Evolutionary conservation across 176 grass and related monocot genomes (phyloP).

Genomic region (Avena eriantha): DNA sequence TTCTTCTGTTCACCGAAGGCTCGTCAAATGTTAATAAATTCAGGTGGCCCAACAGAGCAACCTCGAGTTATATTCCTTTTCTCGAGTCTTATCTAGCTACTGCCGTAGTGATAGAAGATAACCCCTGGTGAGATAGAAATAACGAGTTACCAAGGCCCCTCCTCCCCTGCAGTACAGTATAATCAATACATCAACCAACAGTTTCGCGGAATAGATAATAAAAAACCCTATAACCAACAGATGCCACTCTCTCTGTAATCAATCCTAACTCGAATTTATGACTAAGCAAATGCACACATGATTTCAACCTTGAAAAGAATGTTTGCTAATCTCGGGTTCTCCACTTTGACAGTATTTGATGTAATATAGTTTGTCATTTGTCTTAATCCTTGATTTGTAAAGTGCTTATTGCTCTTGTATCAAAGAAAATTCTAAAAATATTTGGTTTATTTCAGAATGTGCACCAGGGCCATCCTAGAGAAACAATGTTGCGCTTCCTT

Average conservation of each 20-base stretch:
- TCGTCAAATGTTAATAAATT: background rate
- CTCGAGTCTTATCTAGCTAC: background rate
- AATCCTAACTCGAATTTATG: background rate
- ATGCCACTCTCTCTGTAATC: background rate
- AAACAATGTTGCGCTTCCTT: conserved; percentile 86
- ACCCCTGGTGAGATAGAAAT: background rate
- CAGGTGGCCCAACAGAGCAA: background rate
- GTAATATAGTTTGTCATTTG: conserved; percentile 34
- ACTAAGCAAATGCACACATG: background rate
- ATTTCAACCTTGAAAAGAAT: background rate
- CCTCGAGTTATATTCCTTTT: background rate
- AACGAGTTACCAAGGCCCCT: background rate
- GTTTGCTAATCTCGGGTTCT: conserved; percentile 16
- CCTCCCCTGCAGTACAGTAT: background rate
- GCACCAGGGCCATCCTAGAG: conserved; percentile 80
- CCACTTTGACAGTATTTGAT: background rate
- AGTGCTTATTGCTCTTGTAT: background rate
- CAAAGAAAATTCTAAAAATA: background rate
- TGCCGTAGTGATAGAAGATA: background rate
- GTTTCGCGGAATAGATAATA: background rate
- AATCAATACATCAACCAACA: conserved; percentile 5
- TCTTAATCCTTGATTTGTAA: conserved; percentile 14
- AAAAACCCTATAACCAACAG: background rate
- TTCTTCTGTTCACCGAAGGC: conserved; percentile 12
- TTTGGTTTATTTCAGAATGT: conserved; percentile 69